Base-by-base conservation (phyloP, 2,329 filamentous ascomycete species). In the Madurella fahalii region DNA sequence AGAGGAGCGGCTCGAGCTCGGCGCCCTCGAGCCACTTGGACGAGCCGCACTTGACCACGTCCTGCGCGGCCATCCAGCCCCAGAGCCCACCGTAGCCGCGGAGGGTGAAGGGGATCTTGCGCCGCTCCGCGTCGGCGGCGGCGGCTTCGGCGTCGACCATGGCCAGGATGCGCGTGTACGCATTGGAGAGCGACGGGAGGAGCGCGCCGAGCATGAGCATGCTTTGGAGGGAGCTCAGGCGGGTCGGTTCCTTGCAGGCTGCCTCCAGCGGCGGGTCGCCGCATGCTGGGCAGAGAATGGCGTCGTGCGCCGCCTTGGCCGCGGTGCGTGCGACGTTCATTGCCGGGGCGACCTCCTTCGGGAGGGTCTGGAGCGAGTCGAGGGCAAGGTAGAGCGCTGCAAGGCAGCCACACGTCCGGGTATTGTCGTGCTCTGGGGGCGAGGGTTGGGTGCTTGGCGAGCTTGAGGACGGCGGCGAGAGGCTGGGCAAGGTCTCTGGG, bases 151-250 rank as follows among this genome's bases (percentile, higher is more conserved):
- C 64, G 58, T 85, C 81, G 8, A 85, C 72, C 69, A 81, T 74
- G 47, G 69, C 67, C 12, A 85, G 70, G 45, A 86, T 79, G 30
- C 68, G 70, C 52, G 73, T 74, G 70, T 85, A 85, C 8, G 79
- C 78, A 64, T 82, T 78, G 50, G 77, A 80, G 43, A 81, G 75
- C 9, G 79, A 78, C 1, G 81, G 81, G 3, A 85, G 69, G 31
- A 85, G 73, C 2, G 81, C 77, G 7, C 76, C 79, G 4, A 85
- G 70, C 50, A 82, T 72, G 80, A 84, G 84, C 47, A 78, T 72
- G 63, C 76, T 83, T 64, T 85, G 82, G 57, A 82, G 79, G 31
- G 72, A 61, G 49, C 79, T 75, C 48, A 83, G 74, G 18, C 75
- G 71, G 1, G 9, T 75, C 70, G 15, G 16, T 20, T 2, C 5